phyloP scores from a whole-genome alignment of 2,329 filamentous ascomycete genomes.

The Pseudopithomyces chartarum region DNA sequence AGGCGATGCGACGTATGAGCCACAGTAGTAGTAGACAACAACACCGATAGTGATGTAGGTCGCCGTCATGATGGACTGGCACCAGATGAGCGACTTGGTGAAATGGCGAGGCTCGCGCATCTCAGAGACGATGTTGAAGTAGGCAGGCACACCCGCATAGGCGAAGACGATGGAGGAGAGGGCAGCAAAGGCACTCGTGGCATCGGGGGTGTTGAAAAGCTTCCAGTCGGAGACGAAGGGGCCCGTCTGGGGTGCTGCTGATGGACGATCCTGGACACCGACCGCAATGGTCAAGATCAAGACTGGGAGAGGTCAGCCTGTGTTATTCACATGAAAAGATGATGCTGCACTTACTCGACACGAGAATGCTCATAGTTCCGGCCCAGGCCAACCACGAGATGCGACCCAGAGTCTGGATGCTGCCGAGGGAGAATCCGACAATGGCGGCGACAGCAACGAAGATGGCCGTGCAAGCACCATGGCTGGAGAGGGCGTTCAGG shows the following conservation, averaged over 20 bases:
- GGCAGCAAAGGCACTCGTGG: slow-evolving; percentile 25
- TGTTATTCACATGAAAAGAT: neutral
- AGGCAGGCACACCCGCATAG: slow-evolving; percentile 65
- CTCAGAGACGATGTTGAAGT: slow-evolving; percentile 70
- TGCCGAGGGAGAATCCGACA: slow-evolving; percentile 53
- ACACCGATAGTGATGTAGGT: slow-evolving; percentile 70
- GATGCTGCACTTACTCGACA: slow-evolving; percentile 19
- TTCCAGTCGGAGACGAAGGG: slow-evolving; percentile 28
- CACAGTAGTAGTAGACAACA: slow-evolving; percentile 71
- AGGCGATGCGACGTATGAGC: slow-evolving; percentile 65
- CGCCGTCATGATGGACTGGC: slow-evolving; percentile 63
- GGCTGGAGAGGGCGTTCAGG: slow-evolving; percentile 58
- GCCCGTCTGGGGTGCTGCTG: slow-evolving; percentile 26
- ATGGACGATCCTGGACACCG: slow-evolving; percentile 29
- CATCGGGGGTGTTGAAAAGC: slow-evolving; percentile 19
- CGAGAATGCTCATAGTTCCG: slow-evolving; percentile 27
- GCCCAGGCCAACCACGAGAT: slow-evolving; percentile 34
- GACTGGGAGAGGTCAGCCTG: slow-evolving; percentile 15
- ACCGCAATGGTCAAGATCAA: slow-evolving; percentile 31
- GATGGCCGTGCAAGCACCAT: slow-evolving; percentile 67
- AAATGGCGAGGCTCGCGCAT: slow-evolving; percentile 65
- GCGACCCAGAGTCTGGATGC: slow-evolving; percentile 49
- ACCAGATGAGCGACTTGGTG: slow-evolving; percentile 60
- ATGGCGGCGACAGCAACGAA: slow-evolving; percentile 65
- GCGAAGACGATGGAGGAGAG: slow-evolving; percentile 29